Evolutionary conservation across 345 rosid genomes (phyloP).

Genomic region (Eucalyptus curtisii): DNA sequence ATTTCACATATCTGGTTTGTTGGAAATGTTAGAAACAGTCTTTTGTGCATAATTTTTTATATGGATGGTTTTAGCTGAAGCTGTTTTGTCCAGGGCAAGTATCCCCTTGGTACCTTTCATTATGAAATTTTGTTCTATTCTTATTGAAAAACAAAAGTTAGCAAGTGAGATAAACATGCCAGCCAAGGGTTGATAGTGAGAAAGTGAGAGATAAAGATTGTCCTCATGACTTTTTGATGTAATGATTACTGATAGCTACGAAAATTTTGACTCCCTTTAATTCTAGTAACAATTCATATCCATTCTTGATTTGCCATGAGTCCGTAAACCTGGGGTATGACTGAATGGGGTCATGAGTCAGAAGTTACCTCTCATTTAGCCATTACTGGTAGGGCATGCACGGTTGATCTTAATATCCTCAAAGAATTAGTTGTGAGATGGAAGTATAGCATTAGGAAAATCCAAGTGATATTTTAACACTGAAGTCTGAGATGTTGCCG

Average conservation of each 20-base stretch:
- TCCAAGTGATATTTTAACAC: not conserved
- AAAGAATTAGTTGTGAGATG: not conserved
- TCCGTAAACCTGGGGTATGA: not conserved
- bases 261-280: not conserved
- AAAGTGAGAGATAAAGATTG: not conserved
- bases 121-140: not conserved
- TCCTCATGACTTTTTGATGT: not conserved
- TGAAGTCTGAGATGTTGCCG: not conserved
- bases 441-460: not conserved
- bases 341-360: not conserved
- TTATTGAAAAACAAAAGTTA: not conserved
- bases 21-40: not conserved
- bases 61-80: not conserved
- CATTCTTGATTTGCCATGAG: not conserved
- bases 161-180: not conserved
- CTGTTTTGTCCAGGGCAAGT: not conserved
- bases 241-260: not conserved
- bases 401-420: not conserved
- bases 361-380: not conserved
- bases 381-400: not conserved
- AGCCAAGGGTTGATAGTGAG: not conserved
- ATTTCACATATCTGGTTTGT: not conserved
- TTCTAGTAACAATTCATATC: not conserved
- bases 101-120: not conserved
- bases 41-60: not conserved